A percentile compares a stretch with the other conserved stretches of the same genome.
phyloP scores from a whole-genome alignment of 306 rosid species.

The Quercus robur region DNA sequence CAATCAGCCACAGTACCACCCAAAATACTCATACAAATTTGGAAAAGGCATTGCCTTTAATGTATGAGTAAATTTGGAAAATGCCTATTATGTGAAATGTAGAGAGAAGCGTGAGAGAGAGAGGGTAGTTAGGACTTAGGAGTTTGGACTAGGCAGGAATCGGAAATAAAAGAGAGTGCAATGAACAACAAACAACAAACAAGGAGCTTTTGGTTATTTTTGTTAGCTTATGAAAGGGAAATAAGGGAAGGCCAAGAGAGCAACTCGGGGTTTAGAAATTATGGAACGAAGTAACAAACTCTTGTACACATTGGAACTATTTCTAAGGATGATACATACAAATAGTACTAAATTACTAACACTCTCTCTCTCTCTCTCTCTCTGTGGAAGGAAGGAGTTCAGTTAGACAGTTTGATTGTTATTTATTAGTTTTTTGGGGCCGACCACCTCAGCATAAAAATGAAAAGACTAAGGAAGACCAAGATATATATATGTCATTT shows the following conservation, averaged over 20 bases:
- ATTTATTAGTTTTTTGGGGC: neutral
- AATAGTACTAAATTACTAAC: too few relatives aligned
- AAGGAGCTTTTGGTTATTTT: constrained; percentile 15
- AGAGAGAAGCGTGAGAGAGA: neutral
- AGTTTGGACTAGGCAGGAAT: neutral
- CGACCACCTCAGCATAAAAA: neutral
- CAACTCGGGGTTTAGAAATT: constrained; percentile 22
- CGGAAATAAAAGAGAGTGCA: neutral
- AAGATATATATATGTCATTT: too few relatives aligned
- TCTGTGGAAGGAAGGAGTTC: neutral
- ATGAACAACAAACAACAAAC: neutral
- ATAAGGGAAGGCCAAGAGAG: constrained; percentile 39
- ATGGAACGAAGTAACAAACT: constrained; percentile 20
- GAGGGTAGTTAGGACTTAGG: neutral
- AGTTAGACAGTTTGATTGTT: neutral
- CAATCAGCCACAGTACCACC: neutral
- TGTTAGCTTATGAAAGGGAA: constrained; percentile 6
- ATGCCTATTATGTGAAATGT: constrained; percentile 4
- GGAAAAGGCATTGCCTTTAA: too few relatives aligned
- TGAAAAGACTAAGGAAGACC: neutral
- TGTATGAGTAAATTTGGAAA: neutral
- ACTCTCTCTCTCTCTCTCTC: neutral
- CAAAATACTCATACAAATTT: neutral
- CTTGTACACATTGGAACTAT: constrained; percentile 1
- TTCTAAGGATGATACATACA: neutral